Base-by-base conservation (phyloP, 257 asterid genomes). In the Ligustrum vulgare region DNA sequence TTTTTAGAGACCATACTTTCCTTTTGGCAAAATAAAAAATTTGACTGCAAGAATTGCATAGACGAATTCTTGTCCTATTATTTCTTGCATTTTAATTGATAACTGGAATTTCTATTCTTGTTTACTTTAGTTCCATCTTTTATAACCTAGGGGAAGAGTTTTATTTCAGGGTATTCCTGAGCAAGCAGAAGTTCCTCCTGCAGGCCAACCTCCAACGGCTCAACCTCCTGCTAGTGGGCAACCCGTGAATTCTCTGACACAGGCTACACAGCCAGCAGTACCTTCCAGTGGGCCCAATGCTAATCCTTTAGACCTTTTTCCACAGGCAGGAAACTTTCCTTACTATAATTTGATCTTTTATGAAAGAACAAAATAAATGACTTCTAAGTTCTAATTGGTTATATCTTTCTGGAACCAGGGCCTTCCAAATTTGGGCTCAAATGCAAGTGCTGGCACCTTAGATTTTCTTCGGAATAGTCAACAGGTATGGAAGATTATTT, bases 381-480 rank as follows among this genome's bases (percentile, higher is more conserved):
- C 58, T 65, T 63, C 49, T 72, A 54, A 49, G 37, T 65, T 63
- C 49, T 72, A 54, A 76, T 32, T 73, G 71, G 51, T 65, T 18
- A 28, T 78, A 4, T 54, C 65, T 81, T 74, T 78, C 64, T 77
- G 70, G 79, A 68, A 28, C 75, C 90, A 93, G 98, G 98, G 96
- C 69, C 87, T 93, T 6, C 93, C 97, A 73, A 88, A 67, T 83
- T 77, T 84, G 80, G 96, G 93, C 31, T 80, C 93, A 31, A 85
- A 86, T 85, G 87, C 96, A 51, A 82, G 91, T 79, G 89, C 88
- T 23, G 96, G 97, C 33, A 86, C 80, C 54, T 84, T 93, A 75
- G 98, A 93, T 81, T 91, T 91, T 86, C 93, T 93, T 58, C 98
- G 92, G 78, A 88, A 78, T 69, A 91, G 92, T 87, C 96, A 86